A percentile compares a stretch with the other conserved stretches of the same genome.
phyloP scores from a whole-genome alignment of 1,284 basidiomycete genomes.

The Heliocybe sulcata region DNA sequence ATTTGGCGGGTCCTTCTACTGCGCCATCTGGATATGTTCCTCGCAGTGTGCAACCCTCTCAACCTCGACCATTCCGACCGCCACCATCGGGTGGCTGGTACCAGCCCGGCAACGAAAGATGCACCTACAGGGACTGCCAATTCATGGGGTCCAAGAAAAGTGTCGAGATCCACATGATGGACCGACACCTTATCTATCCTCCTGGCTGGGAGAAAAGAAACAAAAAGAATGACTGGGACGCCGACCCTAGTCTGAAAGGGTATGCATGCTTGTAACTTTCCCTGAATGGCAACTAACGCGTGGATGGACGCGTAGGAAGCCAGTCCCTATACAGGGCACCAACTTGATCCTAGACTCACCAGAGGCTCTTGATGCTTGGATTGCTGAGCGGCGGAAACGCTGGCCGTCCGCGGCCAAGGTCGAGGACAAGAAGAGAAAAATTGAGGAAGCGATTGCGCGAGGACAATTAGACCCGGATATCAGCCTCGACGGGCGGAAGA shows the following conservation, averaged over 20 bases:
- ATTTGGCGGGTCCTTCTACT: conserved; percentile 21
- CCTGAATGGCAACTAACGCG: background rate
- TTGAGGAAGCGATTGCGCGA: conserved; percentile 68
- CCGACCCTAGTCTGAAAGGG: conserved; percentile 72
- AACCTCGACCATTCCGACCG: conserved; percentile 9
- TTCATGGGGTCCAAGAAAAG: conserved; percentile 72
- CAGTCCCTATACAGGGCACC: conserved; percentile 77
- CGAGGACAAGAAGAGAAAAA: conserved; percentile 71
- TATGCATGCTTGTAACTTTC: conserved; percentile 19
- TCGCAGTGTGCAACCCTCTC: background rate
- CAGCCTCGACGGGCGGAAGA: conserved; percentile 26
- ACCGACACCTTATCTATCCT: conserved; percentile 82
- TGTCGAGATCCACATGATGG: conserved; percentile 84
- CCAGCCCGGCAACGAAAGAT: conserved; percentile 52
- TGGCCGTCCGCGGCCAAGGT: conserved; percentile 71
- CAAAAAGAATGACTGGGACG: conserved; percentile 61
- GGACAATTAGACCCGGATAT: conserved; percentile 63
- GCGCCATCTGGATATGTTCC: conserved; percentile 4
- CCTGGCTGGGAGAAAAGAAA: conserved; percentile 64
- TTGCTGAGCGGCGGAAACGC: conserved; percentile 77
- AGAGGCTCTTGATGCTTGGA: conserved; percentile 79
- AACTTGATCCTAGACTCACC: conserved; percentile 71
- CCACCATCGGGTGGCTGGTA: conserved; percentile 39
- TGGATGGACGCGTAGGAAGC: conserved; percentile 38
- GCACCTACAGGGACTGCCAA: conserved; percentile 60